phyloP scores from a whole-genome alignment of 1,284 basidiomycete genomes.

The Irpex sp. region DNA sequence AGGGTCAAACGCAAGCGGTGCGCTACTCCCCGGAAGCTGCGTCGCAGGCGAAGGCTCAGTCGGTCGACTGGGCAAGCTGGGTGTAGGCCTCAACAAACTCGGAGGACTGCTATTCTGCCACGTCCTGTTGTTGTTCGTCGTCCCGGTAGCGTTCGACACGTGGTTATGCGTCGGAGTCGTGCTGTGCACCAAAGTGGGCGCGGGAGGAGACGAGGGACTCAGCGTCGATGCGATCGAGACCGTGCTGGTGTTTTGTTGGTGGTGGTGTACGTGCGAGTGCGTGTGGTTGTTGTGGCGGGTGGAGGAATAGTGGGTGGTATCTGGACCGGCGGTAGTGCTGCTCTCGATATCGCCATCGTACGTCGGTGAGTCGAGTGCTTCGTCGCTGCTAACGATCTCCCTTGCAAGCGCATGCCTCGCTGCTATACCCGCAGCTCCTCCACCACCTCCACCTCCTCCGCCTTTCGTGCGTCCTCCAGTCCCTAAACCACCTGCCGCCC shows the following conservation, averaged over 20 bases:
- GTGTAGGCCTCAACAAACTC: slow-evolving; percentile 13
- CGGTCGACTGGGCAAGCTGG: slow-evolving; percentile 14
- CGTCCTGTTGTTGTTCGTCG: background rate
- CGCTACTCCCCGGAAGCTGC: slow-evolving; percentile 16
- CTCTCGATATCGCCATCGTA: slow-evolving; percentile 91
- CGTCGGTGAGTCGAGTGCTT: slow-evolving; percentile 77
- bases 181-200: background rate
- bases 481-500: background rate
- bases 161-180: slow-evolving; percentile 1
- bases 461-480: background rate
- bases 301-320: slow-evolving; percentile 7
- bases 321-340: slow-evolving; percentile 57
- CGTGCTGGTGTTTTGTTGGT: background rate
- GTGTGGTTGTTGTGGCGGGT: background rate
- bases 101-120: slow-evolving; percentile 3
- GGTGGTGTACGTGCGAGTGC: background rate
- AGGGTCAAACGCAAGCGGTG: slow-evolving; percentile 54
- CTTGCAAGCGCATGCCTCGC: slow-evolving; percentile 49
- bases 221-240: slow-evolving; percentile 13
- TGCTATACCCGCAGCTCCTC: background rate
- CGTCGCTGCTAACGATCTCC: slow-evolving; percentile 61
- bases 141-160: background rate
- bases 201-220: slow-evolving; percentile 16
- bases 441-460: background rate
- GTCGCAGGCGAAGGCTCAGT: slow-evolving; percentile 21